Base-by-base conservation (phyloP, 331 rosid genomes). In the Pyracantha coccinea region DNA sequence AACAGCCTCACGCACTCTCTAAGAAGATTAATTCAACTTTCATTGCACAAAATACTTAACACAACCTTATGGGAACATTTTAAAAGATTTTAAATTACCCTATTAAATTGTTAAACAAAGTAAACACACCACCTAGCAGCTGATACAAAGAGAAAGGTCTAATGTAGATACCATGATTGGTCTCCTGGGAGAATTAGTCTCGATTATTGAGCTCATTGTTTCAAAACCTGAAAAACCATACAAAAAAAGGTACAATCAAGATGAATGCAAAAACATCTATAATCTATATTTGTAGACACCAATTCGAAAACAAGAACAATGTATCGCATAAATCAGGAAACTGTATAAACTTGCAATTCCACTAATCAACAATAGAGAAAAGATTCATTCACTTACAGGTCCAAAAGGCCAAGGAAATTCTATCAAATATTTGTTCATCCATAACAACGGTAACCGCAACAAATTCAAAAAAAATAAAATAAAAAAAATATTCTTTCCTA, bases 111-210 rank as follows among this genome's bases (percentile, higher is more conserved):
- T 20, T 8, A 74, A 63, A 8, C 68, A 38, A 68, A 25, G 15
- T 21, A 32, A 61, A 61, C 20, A 38, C 64, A 68, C 52, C 70
- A 50, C 59, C 70, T 74, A 54, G 41, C 62, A 66, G 53, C 50
- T 72, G 24, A 19, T 75, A 27, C n/a, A 67, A 50, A 17, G 57
- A 9, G 60, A 52, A 20, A 72, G 69, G 32, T 24, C 35, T 10
- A 54, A 71, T 55, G 45, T 57, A 59, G 69, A 33, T 68, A 78
- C 68, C 83, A 53, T 74, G 83, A 59, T 33, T 16, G 25, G 45
- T 75, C 70, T 63, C 75, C 70, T 54, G 11, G 29, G 10, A 72
- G 65, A 72, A 72, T 66, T 71, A 44, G 68, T 73, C 64, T 75
- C 52, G 27, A 53, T 8, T 69, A 32, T 44, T 61, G 71, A 63